These are phyloP conservation scores for Trichoderma guizhouense DNA, from an alignment of 2,329 filamentous ascomycete species.

Conservation along the genomic window DNA sequence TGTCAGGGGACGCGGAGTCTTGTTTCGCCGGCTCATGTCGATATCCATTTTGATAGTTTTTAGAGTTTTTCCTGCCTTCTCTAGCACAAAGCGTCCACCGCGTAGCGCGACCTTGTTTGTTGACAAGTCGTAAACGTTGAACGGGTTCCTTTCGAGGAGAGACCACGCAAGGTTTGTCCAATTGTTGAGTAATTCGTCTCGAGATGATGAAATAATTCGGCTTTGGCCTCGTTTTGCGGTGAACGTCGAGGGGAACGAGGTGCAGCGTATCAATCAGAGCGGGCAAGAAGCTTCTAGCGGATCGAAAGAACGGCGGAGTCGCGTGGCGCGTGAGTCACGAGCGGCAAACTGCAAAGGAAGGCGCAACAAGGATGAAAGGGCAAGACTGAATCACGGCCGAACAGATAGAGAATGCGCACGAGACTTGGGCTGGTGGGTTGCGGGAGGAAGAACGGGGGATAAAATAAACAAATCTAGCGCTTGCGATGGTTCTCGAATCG, in stretches of 20 bases:
- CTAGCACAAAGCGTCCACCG: not conserved
- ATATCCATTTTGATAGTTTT: constrained; percentile 47
- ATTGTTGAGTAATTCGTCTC: not conserved
- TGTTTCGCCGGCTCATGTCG: constrained; percentile 82
- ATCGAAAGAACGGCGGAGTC: constrained; percentile 15
- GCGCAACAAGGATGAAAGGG: not conserved
- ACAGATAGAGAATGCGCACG: constrained; percentile 5
- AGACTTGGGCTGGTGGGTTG: not conserved
- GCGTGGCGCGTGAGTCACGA: constrained; percentile 17
- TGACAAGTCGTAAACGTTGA: not conserved
- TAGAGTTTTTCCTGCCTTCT: not conserved
- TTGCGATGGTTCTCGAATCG: constrained; percentile 7
- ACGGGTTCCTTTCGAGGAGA: not conserved
- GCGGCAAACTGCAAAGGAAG: constrained; percentile 5
- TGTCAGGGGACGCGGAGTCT: constrained; percentile 73
- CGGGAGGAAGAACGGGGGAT: constrained; percentile 8
- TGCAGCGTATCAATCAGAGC: not conserved
- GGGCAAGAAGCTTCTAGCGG: not conserved
- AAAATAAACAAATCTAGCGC: constrained; percentile 12
- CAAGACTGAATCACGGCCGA: not conserved
- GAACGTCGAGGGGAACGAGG: not conserved
- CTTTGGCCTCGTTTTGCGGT: not conserved
- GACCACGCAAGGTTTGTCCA: not conserved
- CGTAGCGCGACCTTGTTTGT: not conserved
- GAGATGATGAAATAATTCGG: not conserved